Evolutionary conservation across 768 basidiomycete species (phyloP), one percentile per base, ranked within the genome.

Genomic region (Thelephora aurantiotincta): DNA sequence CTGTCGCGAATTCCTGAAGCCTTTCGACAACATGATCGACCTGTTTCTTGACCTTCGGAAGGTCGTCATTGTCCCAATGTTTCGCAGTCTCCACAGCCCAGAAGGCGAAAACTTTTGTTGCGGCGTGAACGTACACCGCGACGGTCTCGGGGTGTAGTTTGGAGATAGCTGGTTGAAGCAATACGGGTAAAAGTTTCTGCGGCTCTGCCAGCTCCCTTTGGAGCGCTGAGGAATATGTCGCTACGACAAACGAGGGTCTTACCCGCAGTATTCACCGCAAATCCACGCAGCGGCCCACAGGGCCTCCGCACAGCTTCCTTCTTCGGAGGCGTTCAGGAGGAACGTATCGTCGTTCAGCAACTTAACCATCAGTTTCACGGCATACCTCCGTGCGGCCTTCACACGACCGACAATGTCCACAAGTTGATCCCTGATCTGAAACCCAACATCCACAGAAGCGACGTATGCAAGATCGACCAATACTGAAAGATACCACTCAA

Each of bases 401-500:
- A 96, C 94, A 4, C 93, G 74, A 26, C 83, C 83, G 2, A 81
- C 78, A 20, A 98, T 75, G 56, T 97, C 93, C 12, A 96, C 76
- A 5, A 98, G 66, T 52, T 91, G 85, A 51, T 90, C 80, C 11
- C 81, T 74, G 47, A 97, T 83, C 55, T 84, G 75, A 0, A 65
- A 57, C 1, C 91, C 91, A 43, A 96, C 70, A 53, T 85, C 70
- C 43, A 82, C 87, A 22, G 80, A 75, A 45, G 90, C 84, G 35
- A 97, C 73, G 58, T 96, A 89, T 0, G 89, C 80, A 7, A 98
- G 70, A 58, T 97, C 92, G 42, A 97, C 76, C 23, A 98, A 77
- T 6, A 93, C 90, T 4, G 94, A 96, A 18, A 98, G 72, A 61
- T 91, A 96, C 94, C 96, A 99, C 59, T 97, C 89, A 58, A 98